Conservation (phyloP, 2,329 filamentous ascomycete species). For the Sodiomyces alkalinus region DNA sequence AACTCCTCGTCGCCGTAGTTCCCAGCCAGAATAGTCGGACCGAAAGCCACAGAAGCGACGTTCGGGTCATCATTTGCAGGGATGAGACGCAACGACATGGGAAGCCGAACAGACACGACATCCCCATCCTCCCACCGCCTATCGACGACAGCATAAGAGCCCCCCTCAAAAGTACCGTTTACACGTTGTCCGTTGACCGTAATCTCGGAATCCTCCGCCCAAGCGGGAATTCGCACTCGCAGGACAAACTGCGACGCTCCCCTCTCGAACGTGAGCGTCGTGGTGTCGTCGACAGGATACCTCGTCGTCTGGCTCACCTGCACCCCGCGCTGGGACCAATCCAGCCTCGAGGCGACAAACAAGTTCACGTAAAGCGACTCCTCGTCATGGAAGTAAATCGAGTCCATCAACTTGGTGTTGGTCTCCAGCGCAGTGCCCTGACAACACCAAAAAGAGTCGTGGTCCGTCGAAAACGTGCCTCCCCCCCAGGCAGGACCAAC, state of each 20-base stretch:
- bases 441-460: slow-evolving; percentile 38
- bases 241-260: slow-evolving; percentile 18
- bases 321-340: slow-evolving; percentile 24
- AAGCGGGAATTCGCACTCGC: slow-evolving; percentile 29
- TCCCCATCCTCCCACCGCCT: slow-evolving; percentile 28
- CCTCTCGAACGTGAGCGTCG: slow-evolving; percentile 21
- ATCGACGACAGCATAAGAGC: slow-evolving; percentile 24
- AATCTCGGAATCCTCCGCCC: slow-evolving; percentile 24
- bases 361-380: slow-evolving; percentile 31
- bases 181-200: slow-evolving; percentile 23
- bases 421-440: slow-evolving; percentile 35
- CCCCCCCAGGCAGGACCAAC: slow-evolving; percentile 37
- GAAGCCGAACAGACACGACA: slow-evolving; percentile 24
- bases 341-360: slow-evolving; percentile 28
- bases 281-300: slow-evolving; percentile 25
- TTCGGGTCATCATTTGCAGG: slow-evolving; percentile 28
- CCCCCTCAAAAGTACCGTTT: slow-evolving; percentile 9
- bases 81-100: slow-evolving; percentile 26
- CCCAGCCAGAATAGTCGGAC: slow-evolving; percentile 27
- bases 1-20: slow-evolving; percentile 23
- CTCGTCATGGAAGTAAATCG: slow-evolving; percentile 31
- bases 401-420: slow-evolving; percentile 38
- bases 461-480: slow-evolving; percentile 37
- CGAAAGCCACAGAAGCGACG: slow-evolving; percentile 29
- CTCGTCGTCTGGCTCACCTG: slow-evolving; percentile 25